Base-by-base conservation (phyloP, 164 flowering plant species). In the Macadamia tetraphylla region DNA sequence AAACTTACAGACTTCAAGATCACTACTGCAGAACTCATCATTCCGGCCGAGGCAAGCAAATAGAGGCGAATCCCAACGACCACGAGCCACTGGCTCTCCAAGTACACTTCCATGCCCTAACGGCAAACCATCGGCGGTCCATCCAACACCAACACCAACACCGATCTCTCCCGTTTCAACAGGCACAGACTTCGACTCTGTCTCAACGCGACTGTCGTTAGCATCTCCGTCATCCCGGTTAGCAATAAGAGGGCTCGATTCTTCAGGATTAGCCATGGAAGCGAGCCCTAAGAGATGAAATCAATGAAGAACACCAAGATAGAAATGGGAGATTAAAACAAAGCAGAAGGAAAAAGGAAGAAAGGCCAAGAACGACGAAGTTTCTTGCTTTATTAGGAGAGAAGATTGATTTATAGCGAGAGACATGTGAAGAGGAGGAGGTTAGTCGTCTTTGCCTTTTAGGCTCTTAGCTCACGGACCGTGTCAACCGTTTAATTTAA, bases 11-110 rank as follows among this genome's bases (percentile, higher is more conserved):
- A 94, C 97, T 94, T 91, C 97, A 64, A 94, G 84, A 82, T 94
- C 98, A 85, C 97, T 91, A 88, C 97, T 84, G 73, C 87, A 91
- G 67, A 94, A 94, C 43, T 91, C 89, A 68, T 94, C 98, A 65
- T 81, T 83, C 15, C 85, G 85, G 2, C 98, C 98, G 13, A 94
- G 81, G 73, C 98, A 94, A 53, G 90, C 78, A 40, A 80, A 78
- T 48, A 91, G 77, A 71, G 82, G 44, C n/a, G 98, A 84, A 55
- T 87, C 74, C 98, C 98, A 94, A 64, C 74, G 86, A 6, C 74
- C 6, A 18, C 88, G 80, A 60, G 71, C 77, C 66, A 81, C 80
- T 18, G 92, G 92, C 66, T 88, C 88, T 5, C 94, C 96, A 30
- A 86, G 63, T 63, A 87, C 92, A 70, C 88, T 84, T 23, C 88